These are phyloP conservation scores for Acidomyces sp. DNA, from an alignment of 495 filamentous ascomycete genomes.

Conservation along the genomic window DNA sequence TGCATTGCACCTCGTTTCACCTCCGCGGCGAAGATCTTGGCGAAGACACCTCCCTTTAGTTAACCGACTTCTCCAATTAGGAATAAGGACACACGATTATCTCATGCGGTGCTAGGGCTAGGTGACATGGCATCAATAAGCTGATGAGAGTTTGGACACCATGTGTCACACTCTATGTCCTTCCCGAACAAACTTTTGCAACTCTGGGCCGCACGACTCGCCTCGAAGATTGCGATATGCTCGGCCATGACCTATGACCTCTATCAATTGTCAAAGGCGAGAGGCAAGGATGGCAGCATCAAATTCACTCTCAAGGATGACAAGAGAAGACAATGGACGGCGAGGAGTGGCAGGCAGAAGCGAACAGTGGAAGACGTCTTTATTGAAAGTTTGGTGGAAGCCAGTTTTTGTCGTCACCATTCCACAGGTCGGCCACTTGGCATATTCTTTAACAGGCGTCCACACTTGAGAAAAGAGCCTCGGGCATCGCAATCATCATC, in stretches of 20 bases:
- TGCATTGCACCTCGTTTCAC: no score
- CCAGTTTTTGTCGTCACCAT: conserved; percentile 43
- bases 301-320: conserved; percentile 7
- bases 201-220: conserved; percentile 35
- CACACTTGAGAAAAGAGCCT: background rate
- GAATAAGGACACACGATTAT: no score
- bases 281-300: conserved; percentile 7
- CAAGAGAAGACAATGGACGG: background rate
- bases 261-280: conserved; percentile 9
- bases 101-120: background rate
- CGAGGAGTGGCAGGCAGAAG: background rate
- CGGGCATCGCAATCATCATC: background rate
- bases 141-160: conserved; percentile 33
- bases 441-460: background rate
- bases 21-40: background rate
- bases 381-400: conserved; percentile 50
- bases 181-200: conserved; percentile 33
- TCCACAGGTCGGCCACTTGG: background rate
- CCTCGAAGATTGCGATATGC: conserved; percentile 28
- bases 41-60: no score
- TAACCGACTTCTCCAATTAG: no score
- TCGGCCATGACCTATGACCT: conserved; percentile 20
- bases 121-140: conserved; percentile 5
- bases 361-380: conserved; percentile 41
- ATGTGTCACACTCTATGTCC: conserved; percentile 57